Evolutionary conservation across 2,329 filamentous ascomycete species (phyloP).

Genomic region (Pyrenophora tritici-repentis): DNA sequence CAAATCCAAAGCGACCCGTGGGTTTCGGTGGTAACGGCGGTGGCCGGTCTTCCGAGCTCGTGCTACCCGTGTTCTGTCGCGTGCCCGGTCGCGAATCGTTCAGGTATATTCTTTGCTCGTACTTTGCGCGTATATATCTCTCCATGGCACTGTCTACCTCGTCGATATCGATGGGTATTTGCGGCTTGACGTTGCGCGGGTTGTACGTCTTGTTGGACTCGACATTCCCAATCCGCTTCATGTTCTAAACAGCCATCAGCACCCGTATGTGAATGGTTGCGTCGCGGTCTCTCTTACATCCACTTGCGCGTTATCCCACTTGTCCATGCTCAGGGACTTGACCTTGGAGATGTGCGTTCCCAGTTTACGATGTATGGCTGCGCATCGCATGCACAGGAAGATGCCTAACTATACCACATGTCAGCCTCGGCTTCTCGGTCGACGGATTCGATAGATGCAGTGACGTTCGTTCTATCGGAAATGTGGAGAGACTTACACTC

Average conservation of each 20-base stretch:
- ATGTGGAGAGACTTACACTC: slow-evolving; percentile 68
- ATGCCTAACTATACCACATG: slow-evolving; percentile 72
- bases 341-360: slow-evolving; percentile 98
- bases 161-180: slow-evolving; percentile 87
- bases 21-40: slow-evolving; percentile 66
- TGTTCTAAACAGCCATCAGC: slow-evolving; percentile 65
- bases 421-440: slow-evolving; percentile 18
- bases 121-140: slow-evolving; percentile 92
- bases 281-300: slow-evolving; percentile 67
- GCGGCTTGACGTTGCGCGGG: slow-evolving; percentile 77
- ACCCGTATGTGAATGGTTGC: not conserved
- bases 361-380: slow-evolving; percentile 90
- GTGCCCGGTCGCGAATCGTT: slow-evolving; percentile 48
- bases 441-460: not conserved
- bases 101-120: slow-evolving; percentile 68
- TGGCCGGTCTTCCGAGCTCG: slow-evolving; percentile 60
- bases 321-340: slow-evolving; percentile 98
- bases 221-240: slow-evolving; percentile 89
- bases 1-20: slow-evolving; percentile 65
- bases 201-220: slow-evolving; percentile 90
- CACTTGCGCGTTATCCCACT: slow-evolving; percentile 93
- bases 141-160: slow-evolving; percentile 95
- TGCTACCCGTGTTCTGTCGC: slow-evolving; percentile 62
- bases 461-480: not conserved
- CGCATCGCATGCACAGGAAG: slow-evolving; percentile 98